These are phyloP conservation scores for Karstenula rhodostoma DNA, from an alignment of 2,329 filamentous ascomycete genomes.

Conservation along the genomic window DNA sequence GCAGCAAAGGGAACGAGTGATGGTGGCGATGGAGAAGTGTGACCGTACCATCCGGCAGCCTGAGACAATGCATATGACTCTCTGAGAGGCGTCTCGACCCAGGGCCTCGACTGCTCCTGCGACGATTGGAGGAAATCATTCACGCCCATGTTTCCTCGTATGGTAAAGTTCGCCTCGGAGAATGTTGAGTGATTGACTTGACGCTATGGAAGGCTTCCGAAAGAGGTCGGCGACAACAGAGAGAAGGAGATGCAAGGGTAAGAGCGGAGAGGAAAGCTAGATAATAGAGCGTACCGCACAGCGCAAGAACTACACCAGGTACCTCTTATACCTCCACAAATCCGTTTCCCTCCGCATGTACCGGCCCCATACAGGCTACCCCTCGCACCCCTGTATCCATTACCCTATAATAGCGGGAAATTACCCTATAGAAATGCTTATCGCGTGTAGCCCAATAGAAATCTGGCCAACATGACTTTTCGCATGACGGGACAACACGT, in stretches of 20 bases:
- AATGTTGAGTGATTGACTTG: neutral
- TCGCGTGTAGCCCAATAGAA: conserved; percentile 18
- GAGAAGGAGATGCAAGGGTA: neutral
- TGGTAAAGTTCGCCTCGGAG: neutral
- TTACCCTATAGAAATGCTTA: conserved; percentile 44
- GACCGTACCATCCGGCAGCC: conserved; percentile 73
- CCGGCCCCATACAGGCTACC: conserved; percentile 7
- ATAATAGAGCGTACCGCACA: neutral
- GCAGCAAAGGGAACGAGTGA: conserved; percentile 3
- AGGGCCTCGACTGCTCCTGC: conserved; percentile 55
- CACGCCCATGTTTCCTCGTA: conserved; percentile 30
- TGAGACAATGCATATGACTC: conserved; percentile 72
- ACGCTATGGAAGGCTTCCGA: neutral
- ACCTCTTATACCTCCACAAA: conserved; percentile 7
- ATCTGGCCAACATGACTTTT: conserved; percentile 22
- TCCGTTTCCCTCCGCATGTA: conserved; percentile 9
- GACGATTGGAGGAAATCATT: conserved; percentile 31
- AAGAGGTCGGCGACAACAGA: neutral
- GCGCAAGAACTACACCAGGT: neutral
- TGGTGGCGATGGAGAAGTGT: conserved; percentile 29
- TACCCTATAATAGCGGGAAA: conserved; percentile 45
- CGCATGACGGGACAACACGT: conserved; percentile 29
- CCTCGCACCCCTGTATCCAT: conserved; percentile 34
- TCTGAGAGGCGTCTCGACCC: conserved; percentile 76
- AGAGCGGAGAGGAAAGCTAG: neutral